Conservation (phyloP, 371 early-diverging fungal genomes). For the Quaeritorhiza haematococci region DNA sequence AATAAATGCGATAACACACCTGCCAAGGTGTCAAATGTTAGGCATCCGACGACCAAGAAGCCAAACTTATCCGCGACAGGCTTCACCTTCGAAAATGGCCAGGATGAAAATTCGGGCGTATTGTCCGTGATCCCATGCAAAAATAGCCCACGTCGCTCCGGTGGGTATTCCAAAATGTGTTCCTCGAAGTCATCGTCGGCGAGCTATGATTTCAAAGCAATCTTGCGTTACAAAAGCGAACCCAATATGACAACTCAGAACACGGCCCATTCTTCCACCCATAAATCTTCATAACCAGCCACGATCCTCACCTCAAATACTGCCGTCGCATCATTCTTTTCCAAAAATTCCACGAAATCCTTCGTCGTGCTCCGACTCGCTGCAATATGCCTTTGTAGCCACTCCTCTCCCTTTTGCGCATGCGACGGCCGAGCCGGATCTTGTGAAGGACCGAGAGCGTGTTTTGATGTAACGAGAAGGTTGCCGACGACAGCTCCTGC, state of each 20-base stretch:
- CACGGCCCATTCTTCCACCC: neutral
- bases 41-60: conserved; percentile 50
- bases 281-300: no score
- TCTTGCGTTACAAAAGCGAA: neutral
- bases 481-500: conserved; percentile 61
- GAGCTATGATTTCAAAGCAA: conserved; percentile 46
- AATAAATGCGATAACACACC: conserved; percentile 28
- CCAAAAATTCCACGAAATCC: conserved; percentile 72
- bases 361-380: conserved; percentile 44
- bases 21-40: conserved; percentile 26
- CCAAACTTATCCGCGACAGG: conserved; percentile 72
- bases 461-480: conserved; percentile 89
- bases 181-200: conserved; percentile 95
- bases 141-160: conserved; percentile 75
- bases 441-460: conserved; percentile 33
- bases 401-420: conserved; percentile 68
- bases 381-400: conserved; percentile 69
- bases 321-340: conserved; percentile 67
- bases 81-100: conserved; percentile 51
- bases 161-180: conserved; percentile 81
- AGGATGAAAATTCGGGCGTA: conserved; percentile 60
- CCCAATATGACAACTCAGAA: neutral
- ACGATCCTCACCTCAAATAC: conserved; percentile 65
- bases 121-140: conserved; percentile 91
- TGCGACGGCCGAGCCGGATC: conserved; percentile 36